These are phyloP conservation scores for Stachybotrys elegans DNA, from an alignment of 2,329 filamentous ascomycete species.

Conservation along the genomic window DNA sequence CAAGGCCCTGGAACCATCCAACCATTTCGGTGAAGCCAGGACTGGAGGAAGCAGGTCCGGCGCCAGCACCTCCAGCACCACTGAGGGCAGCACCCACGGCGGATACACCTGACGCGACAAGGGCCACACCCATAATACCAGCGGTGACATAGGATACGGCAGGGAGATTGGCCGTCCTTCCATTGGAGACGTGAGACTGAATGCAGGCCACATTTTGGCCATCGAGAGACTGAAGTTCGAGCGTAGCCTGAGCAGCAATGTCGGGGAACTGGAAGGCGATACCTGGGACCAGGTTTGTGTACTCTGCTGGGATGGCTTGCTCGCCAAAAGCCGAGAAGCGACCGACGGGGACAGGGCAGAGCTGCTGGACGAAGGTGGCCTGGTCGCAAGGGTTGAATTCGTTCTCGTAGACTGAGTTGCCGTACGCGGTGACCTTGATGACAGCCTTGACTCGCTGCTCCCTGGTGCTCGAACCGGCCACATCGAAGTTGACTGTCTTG, in stretches of 20 bases:
- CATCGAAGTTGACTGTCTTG: slow-evolving; percentile 72
- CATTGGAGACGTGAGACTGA: slow-evolving; percentile 75
- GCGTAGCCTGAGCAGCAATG: slow-evolving; percentile 76
- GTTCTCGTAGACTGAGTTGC: slow-evolving; percentile 71
- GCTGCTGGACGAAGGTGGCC: slow-evolving; percentile 59
- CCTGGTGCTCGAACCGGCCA: slow-evolving; percentile 69
- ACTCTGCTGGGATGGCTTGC: slow-evolving; percentile 66
- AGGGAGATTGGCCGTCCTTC: slow-evolving; percentile 71
- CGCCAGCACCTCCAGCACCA: slow-evolving; percentile 46
- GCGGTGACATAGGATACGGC: slow-evolving; percentile 80
- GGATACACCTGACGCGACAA: slow-evolving; percentile 67
- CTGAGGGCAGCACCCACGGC: slow-evolving; percentile 59
- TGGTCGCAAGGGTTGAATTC: slow-evolving; percentile 77
- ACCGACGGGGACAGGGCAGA: slow-evolving; percentile 82
- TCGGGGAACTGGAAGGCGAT: slow-evolving; percentile 92
- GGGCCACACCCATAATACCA: slow-evolving; percentile 78
- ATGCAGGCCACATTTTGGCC: slow-evolving; percentile 73
- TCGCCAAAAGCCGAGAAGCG: slow-evolving; percentile 67
- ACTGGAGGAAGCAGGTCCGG: slow-evolving; percentile 61
- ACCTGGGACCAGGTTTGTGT: slow-evolving; percentile 69
- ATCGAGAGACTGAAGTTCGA: slow-evolving; percentile 64
- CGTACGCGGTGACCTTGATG: slow-evolving; percentile 78
- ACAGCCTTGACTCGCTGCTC: slow-evolving; percentile 75
- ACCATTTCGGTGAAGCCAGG: slow-evolving; percentile 84
- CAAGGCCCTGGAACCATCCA: slow-evolving; percentile 88